phyloP scores from a whole-genome alignment of 2,329 filamentous ascomycete genomes.

The Stagonosporopsis chrysanthemi region DNA sequence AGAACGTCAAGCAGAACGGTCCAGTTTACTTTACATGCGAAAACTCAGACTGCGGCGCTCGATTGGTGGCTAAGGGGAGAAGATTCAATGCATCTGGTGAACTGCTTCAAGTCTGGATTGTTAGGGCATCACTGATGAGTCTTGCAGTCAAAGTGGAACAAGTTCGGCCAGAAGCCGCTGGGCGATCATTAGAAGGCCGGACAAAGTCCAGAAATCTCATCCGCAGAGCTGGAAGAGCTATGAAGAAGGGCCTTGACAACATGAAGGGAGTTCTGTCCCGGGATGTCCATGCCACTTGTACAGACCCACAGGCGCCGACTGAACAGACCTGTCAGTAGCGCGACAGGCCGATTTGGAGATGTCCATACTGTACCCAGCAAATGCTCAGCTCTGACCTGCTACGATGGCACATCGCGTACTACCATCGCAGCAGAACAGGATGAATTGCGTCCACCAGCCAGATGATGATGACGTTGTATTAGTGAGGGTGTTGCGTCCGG shows the following conservation, averaged over 20 bases:
- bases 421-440: neutral
- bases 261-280: neutral
- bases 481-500: neutral
- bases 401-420: neutral
- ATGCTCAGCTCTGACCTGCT: neutral
- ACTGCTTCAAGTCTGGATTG: neutral
- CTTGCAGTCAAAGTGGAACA: neutral
- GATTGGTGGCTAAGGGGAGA: neutral
- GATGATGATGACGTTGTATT: neutral
- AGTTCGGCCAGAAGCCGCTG: neutral
- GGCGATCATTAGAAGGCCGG: neutral
- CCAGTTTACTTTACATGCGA: slow-evolving; percentile 1
- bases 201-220: neutral
- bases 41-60: neutral
- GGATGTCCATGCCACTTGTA: neutral
- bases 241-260: neutral
- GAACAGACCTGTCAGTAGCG: neutral
- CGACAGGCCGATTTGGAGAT: neutral
- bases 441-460: neutral
- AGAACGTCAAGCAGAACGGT: neutral
- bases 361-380: neutral
- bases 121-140: neutral
- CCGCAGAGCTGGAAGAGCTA: neutral
- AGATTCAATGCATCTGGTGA: neutral
- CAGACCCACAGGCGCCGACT: neutral